phyloP scores from a whole-genome alignment of 108 stramenopile species.

The Aurantiochytrium sp. region DNA sequence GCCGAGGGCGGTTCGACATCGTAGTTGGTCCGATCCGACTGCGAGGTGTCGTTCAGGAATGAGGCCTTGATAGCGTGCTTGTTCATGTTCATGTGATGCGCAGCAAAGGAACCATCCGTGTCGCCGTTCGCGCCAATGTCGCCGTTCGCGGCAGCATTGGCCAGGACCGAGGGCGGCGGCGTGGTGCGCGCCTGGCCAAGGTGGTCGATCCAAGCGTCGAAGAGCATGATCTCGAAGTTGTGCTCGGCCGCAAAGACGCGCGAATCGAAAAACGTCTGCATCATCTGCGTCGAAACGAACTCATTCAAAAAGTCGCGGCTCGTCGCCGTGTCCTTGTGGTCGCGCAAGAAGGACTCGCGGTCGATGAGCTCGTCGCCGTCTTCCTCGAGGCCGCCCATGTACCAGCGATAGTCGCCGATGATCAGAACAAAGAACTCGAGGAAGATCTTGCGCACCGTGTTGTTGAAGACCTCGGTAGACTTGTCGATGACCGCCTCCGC shows the following conservation, averaged over 20 bases:
- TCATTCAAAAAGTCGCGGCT: constrained; percentile 3
- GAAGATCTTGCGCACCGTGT: background rate
- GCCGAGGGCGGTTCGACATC: background rate
- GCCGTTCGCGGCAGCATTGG: background rate
- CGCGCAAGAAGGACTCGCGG: background rate
- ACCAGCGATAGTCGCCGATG: background rate
- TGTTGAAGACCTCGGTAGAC: background rate
- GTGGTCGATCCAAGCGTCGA: background rate
- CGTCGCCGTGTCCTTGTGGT: background rate
- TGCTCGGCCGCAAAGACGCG: constrained; percentile 13
- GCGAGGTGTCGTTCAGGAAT: background rate
- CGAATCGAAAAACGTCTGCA: constrained; percentile 7
- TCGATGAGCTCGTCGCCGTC: constrained; percentile 12
- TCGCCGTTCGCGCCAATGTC: background rate
- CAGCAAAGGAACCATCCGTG: background rate
- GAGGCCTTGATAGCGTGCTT: constrained; percentile 23
- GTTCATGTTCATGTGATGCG: too few relatives aligned
- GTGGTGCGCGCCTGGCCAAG: background rate
- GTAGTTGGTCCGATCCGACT: background rate
- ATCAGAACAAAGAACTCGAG: background rate
- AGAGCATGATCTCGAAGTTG: constrained; percentile 29
- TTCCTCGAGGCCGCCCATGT: background rate
- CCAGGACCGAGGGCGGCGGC: background rate
- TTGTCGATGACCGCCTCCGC: background rate
- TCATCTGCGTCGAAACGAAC: background rate